Percentiles rank a stretch among this genome's conserved stretches.
phyloP scores from a whole-genome alignment of 164 flowering plant genomes.

The Kalanchoe fedtschenkoi region DNA sequence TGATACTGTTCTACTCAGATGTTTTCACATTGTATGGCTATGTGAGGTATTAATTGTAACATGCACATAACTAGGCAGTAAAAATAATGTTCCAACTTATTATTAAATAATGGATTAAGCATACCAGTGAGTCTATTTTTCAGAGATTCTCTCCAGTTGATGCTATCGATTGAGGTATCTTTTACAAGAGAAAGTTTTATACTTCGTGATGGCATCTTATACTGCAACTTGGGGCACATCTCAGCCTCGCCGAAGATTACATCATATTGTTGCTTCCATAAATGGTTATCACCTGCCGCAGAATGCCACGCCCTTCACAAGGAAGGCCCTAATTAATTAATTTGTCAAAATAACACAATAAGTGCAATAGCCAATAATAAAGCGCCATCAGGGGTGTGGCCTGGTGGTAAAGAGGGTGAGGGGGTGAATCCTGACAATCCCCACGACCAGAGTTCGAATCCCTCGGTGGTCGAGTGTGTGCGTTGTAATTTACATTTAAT shows the following conservation, averaged over 20 bases:
- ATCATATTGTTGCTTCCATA: slow-evolving; percentile 59
- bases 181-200: not conserved
- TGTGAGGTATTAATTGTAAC: not conserved
- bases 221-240: slow-evolving; percentile 7
- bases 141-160: not conserved
- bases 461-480: too few relatives aligned
- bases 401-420: too few relatives aligned
- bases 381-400: too few relatives aligned
- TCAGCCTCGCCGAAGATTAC: slow-evolving; percentile 24
- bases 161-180: not conserved
- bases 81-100: not conserved
- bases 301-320: slow-evolving; percentile 66
- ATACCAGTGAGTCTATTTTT: not conserved
- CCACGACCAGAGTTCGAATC: too few relatives aligned
- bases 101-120: not conserved
- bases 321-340: not conserved
- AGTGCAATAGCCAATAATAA: too few relatives aligned
- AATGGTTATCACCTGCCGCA: slow-evolving; percentile 55
- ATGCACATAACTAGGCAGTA: not conserved
- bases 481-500: too few relatives aligned
- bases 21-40: not conserved
- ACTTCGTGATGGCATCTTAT: slow-evolving; percentile 10
- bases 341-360: not conserved
- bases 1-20: not conserved
- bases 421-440: too few relatives aligned